A percentile compares a stretch with the other conserved stretches of the same genome.
These are phyloP conservation scores for Otatea glauca DNA, from an alignment of 176 grass and related monocot species.

Conservation along the genomic window DNA sequence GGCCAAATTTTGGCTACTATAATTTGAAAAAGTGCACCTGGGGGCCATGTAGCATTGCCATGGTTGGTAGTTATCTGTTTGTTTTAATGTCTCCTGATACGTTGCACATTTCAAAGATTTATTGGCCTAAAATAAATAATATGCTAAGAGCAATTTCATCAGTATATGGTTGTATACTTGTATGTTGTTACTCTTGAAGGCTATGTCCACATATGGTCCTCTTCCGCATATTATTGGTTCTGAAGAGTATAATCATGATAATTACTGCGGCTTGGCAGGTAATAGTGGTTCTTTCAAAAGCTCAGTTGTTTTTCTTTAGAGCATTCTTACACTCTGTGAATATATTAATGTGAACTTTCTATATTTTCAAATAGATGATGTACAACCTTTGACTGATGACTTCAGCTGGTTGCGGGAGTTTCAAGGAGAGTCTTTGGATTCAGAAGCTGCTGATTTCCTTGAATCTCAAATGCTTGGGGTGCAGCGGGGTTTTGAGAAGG, in stretches of 20 bases:
- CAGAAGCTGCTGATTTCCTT: slow-evolving; percentile 52
- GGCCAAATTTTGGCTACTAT: background rate
- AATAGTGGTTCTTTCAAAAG: slow-evolving; percentile 11
- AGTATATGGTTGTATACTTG: background rate
- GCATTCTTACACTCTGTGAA: background rate
- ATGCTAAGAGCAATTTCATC: background rate
- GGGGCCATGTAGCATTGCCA: background rate
- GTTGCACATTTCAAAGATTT: background rate
- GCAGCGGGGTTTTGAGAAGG: slow-evolving; percentile 52
- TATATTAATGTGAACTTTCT: slow-evolving; percentile 19
- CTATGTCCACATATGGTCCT: slow-evolving; percentile 49
- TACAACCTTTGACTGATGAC: slow-evolving; percentile 31
- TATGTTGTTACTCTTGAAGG: slow-evolving; percentile 50
- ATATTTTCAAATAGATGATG: slow-evolving; percentile 59
- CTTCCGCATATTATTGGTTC: slow-evolving; percentile 83
- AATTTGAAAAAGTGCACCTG: background rate
- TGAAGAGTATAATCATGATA: slow-evolving; percentile 81
- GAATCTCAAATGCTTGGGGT: slow-evolving; percentile 30
- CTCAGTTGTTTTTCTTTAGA: background rate
- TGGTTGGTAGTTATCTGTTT: background rate
- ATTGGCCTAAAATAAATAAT: background rate
- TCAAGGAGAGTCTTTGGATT: slow-evolving; percentile 42
- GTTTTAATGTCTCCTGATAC: background rate
- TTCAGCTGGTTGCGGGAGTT: slow-evolving; percentile 62
- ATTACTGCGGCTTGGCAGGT: slow-evolving; percentile 76